phyloP scores from a whole-genome alignment of 345 rosid species.

The Eucalyptus microcorys region DNA sequence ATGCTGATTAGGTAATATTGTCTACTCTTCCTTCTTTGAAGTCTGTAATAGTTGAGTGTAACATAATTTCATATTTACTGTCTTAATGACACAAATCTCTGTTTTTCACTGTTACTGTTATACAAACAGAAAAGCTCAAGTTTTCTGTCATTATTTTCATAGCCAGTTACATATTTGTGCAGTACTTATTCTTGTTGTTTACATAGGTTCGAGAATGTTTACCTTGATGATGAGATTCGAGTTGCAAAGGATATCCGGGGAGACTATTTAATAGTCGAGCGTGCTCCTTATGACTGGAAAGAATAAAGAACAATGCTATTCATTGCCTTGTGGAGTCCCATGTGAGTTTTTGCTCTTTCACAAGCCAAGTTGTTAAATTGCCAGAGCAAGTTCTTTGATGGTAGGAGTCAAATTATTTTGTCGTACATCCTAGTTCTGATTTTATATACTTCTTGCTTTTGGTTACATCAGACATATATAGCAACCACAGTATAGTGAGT shows the following conservation, averaged over 20 bases:
- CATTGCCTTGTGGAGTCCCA: neutral
- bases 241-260: constrained; percentile 22
- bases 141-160: neutral
- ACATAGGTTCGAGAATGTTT: constrained; percentile 21
- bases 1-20: neutral
- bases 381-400: neutral
- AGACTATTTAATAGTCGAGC: constrained; percentile 20
- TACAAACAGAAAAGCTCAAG: neutral
- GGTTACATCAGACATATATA: neutral
- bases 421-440: neutral
- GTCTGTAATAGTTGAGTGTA: neutral
- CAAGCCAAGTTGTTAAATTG: neutral
- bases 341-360: neutral
- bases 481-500: neutral
- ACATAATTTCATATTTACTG: neutral
- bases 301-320: neutral
- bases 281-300: constrained; percentile 15
- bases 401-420: neutral
- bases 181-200: neutral
- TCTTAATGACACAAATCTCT: neutral
- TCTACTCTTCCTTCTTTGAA: neutral
- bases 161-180: neutral
- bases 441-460: neutral
- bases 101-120: neutral
- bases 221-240: constrained; percentile 22